Evolutionary conservation across 1,284 basidiomycete genomes (phyloP).

Genomic region (Ceratobasidium sp.): DNA sequence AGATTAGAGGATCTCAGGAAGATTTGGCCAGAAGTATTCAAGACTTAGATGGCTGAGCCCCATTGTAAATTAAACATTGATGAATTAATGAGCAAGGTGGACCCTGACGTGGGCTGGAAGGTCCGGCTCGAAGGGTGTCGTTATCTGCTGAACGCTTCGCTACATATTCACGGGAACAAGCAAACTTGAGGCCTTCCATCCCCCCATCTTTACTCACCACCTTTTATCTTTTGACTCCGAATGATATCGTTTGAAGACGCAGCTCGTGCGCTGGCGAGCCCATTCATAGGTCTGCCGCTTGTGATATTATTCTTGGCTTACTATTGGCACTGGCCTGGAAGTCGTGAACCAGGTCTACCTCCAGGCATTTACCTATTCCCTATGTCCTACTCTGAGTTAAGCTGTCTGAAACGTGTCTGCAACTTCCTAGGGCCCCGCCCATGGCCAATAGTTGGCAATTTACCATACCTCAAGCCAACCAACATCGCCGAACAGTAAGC

Average conservation of each 20-base stretch:
- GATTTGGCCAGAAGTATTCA: constrained; percentile 79
- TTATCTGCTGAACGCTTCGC: neutral
- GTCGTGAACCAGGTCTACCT: constrained; percentile 7
- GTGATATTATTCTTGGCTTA: neutral
- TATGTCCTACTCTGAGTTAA: neutral
- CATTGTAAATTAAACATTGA: neutral
- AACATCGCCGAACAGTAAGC: constrained; percentile 13
- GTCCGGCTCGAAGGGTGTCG: neutral
- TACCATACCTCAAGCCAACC: constrained; percentile 20
- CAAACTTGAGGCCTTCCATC: too few relatives aligned
- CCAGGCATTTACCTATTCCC: constrained; percentile 1
- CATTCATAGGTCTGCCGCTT: neutral
- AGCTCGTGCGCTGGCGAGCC: neutral
- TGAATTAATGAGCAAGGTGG: neutral
- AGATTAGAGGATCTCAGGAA: constrained; percentile 70
- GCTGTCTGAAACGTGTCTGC: neutral
- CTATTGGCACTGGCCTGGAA: constrained; percentile 28
- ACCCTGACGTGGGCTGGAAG: too few relatives aligned
- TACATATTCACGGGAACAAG: neutral
- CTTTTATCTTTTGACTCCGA: neutral
- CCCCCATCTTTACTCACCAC: neutral
- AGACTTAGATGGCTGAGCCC: constrained; percentile 44
- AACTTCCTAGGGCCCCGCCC: constrained; percentile 10
- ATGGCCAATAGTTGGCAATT: constrained; percentile 15
- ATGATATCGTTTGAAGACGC: neutral